These are phyloP conservation scores for Chlorella sp. DNA, from an alignment of 139 green algal species.

Conservation along the genomic window DNA sequence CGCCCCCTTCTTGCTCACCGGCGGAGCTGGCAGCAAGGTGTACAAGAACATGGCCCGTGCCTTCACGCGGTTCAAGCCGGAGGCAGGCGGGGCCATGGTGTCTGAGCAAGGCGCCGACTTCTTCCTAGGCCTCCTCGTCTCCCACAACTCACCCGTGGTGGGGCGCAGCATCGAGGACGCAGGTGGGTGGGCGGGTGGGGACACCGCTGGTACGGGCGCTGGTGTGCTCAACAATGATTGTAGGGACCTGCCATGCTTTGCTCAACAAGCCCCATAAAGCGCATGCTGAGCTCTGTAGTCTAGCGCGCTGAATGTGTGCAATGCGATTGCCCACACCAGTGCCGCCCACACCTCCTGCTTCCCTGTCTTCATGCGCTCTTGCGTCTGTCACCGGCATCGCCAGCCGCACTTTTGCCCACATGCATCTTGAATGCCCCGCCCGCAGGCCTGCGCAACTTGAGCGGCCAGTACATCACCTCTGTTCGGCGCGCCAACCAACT, in stretches of 20 bases:
- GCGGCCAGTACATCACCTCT: conserved; percentile 8
- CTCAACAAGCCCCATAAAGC: background rate
- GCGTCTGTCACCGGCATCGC: background rate
- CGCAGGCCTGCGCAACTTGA: conserved; percentile 39
- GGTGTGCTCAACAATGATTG: background rate
- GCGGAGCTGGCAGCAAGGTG: conserved; percentile 33
- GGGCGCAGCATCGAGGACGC: conserved; percentile 47
- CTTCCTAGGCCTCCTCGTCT: conserved; percentile 49
- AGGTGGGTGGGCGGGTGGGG: background rate
- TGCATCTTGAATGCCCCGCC: background rate
- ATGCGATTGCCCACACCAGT: too few relatives aligned
- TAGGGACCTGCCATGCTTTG: background rate
- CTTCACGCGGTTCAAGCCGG: background rate
- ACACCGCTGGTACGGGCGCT: background rate
- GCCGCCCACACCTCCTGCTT: too few relatives aligned
- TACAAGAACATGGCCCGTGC: conserved; percentile 11
- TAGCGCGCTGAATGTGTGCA: too few relatives aligned
- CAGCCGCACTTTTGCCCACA: background rate
- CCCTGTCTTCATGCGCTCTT: too few relatives aligned
- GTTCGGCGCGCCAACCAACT: conserved; percentile 40
- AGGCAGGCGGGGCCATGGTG: background rate
- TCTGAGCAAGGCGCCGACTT: background rate
- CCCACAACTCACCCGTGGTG: conserved; percentile 44
- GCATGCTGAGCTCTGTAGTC: too few relatives aligned
- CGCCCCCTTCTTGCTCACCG: conserved; percentile 43